phyloP scores from a whole-genome alignment of 495 filamentous ascomycete species.

The Neurospora tetrasperma region DNA sequence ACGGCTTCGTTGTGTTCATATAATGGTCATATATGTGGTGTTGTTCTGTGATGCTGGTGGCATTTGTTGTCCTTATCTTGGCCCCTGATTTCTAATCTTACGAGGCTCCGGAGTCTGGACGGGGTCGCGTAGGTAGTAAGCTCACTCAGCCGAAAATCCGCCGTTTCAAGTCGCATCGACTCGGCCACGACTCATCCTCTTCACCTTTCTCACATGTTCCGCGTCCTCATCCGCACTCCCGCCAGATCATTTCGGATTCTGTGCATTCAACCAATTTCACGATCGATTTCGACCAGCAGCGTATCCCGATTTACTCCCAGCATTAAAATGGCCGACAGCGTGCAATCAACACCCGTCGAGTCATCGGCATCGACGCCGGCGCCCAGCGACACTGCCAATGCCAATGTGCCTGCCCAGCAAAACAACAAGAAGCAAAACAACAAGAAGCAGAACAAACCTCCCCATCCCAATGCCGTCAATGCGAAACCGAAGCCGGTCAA shows the following conservation, averaged over 20 bases:
- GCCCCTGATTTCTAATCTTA: neutral
- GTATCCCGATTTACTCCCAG: neutral
- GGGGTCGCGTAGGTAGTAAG: neutral
- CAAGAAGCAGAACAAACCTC: neutral
- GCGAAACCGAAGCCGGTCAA: slow-evolving; percentile 16
- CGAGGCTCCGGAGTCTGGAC: neutral
- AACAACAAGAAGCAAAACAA: neutral
- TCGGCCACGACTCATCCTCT: neutral
- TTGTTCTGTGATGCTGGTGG: neutral
- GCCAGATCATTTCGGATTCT: neutral
- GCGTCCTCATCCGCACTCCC: neutral
- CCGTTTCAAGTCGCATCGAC: neutral
- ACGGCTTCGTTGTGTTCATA: neutral
- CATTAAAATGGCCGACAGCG: neutral
- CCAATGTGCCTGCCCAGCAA: neutral
- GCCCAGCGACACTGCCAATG: neutral
- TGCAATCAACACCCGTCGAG: neutral
- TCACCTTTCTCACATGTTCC: neutral
- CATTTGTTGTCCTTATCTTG: neutral
- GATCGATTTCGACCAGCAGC: neutral
- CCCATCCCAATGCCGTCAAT: neutral
- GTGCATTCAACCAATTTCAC: neutral
- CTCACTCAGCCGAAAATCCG: neutral
- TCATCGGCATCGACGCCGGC: neutral
- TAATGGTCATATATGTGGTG: neutral